Evolutionary conservation across 1,139 yeast species (phyloP).

Genomic region (Debaryomyces subglobosus): DNA sequence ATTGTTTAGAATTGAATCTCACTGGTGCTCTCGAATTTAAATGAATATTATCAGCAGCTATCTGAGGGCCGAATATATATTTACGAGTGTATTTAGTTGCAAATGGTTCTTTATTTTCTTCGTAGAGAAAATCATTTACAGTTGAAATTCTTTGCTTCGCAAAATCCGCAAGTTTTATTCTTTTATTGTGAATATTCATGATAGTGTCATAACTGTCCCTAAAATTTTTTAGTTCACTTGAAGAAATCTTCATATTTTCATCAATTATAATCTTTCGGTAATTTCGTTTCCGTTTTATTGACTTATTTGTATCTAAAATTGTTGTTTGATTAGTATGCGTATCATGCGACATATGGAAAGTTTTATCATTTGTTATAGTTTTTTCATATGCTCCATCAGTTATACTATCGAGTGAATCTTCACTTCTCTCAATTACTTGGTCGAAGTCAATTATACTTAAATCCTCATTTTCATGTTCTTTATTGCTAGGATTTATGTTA

Average conservation of each 20-base stretch:
- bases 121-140: neutral
- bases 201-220: slow-evolving; percentile 6
- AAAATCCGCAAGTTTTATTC: slow-evolving; percentile 1
- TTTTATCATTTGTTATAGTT: slow-evolving; percentile 13
- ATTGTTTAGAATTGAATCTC: neutral
- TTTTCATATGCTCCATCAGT: slow-evolving; percentile 9
- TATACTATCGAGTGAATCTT: neutral
- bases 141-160: neutral
- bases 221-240: slow-evolving; percentile 7
- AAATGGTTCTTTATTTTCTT: slow-evolving; percentile 3
- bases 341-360: slow-evolving; percentile 12
- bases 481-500: slow-evolving; percentile 7
- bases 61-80: slow-evolving; percentile 5
- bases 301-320: neutral
- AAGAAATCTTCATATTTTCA: slow-evolving; percentile 5
- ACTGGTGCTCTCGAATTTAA: neutral
- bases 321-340: slow-evolving; percentile 9
- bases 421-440: slow-evolving; percentile 4
- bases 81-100: slow-evolving; percentile 6
- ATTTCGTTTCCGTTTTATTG: slow-evolving; percentile 2
- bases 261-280: slow-evolving; percentile 6
- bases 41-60: neutral
- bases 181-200: slow-evolving; percentile 7
- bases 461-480: neutral
- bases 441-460: slow-evolving; percentile 9